These are phyloP conservation scores for Triticum turgidum DNA, from an alignment of 176 grass and related monocot species.

Conservation along the genomic window DNA sequence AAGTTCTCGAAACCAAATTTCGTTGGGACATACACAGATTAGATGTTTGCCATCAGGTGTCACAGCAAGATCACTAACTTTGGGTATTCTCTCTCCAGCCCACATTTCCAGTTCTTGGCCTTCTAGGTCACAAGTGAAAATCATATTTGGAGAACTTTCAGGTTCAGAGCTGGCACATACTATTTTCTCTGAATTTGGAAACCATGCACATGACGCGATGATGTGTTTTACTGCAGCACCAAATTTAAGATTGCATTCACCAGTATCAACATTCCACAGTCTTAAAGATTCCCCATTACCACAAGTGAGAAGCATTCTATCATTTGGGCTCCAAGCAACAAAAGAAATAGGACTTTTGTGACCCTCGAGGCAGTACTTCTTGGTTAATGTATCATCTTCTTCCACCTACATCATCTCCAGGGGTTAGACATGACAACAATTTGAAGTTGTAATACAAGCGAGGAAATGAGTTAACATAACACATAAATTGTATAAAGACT, in stretches of 20 bases:
- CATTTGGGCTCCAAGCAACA: slow-evolving; percentile 85
- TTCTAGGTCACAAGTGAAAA: slow-evolving; percentile 86
- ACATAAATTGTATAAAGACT: slow-evolving; percentile 2
- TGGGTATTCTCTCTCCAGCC: slow-evolving; percentile 94
- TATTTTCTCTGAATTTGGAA: slow-evolving; percentile 89
- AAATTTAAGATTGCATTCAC: slow-evolving; percentile 69
- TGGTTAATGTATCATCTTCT: slow-evolving; percentile 64
- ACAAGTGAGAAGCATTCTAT: slow-evolving; percentile 86
- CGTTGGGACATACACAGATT: slow-evolving; percentile 66
- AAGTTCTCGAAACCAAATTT: slow-evolving; percentile 85
- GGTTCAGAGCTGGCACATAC: slow-evolving; percentile 64
- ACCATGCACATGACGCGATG: slow-evolving; percentile 89
- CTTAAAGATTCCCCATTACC: slow-evolving; percentile 71
- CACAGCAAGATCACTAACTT: slow-evolving; percentile 78
- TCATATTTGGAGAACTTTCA: slow-evolving; percentile 52
- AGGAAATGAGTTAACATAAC: neutral
- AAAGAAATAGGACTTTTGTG: slow-evolving; percentile 69
- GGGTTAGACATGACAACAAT: slow-evolving; percentile 20
- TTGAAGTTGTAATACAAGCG: slow-evolving; percentile 9
- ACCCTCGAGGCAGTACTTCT: slow-evolving; percentile 65
- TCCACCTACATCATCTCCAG: slow-evolving; percentile 62
- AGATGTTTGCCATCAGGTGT: slow-evolving; percentile 73
- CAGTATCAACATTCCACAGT: slow-evolving; percentile 77
- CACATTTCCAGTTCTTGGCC: slow-evolving; percentile 73
- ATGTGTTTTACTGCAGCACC: slow-evolving; percentile 16